phyloP scores from a whole-genome alignment of 2,329 filamentous ascomycete species.

The Aureobasidium sp. region DNA sequence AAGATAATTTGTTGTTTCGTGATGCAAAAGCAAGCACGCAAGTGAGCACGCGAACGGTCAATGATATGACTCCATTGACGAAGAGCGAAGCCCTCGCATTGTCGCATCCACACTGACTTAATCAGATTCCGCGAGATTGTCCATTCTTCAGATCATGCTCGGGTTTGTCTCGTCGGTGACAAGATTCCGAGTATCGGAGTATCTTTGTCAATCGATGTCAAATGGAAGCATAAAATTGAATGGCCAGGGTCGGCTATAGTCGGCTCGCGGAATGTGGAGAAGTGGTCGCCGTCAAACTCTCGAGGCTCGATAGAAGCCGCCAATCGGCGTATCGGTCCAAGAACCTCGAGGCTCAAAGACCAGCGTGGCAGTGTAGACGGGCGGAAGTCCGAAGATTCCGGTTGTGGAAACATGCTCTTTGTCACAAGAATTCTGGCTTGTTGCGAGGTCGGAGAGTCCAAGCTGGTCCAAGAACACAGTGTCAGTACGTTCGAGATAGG shows the following conservation, averaged over 20 bases:
- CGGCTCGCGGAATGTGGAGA: constrained; percentile 1
- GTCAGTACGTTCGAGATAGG: background rate
- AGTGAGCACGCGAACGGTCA: too few relatives aligned
- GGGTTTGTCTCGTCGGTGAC: too few relatives aligned
- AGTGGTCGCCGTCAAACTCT: background rate
- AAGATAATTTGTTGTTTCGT: too few relatives aligned
- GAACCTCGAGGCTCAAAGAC: background rate
- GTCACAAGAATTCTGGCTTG: background rate
- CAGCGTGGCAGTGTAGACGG: background rate
- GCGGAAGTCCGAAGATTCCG: background rate
- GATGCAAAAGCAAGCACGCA: too few relatives aligned
- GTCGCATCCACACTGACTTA: too few relatives aligned
- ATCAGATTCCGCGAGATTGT: too few relatives aligned
- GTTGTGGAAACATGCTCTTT: background rate
- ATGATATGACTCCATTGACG: too few relatives aligned
- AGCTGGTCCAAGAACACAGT: background rate
- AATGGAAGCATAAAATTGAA: background rate
- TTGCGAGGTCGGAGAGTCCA: background rate
- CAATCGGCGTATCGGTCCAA: background rate
- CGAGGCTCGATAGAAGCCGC: background rate
- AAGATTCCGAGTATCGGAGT: too few relatives aligned
- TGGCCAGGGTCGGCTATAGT: background rate
- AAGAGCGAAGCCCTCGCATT: too few relatives aligned
- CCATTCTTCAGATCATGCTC: too few relatives aligned
- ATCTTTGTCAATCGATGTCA: too few relatives aligned